phyloP scores from a whole-genome alignment of 495 filamentous ascomycete species.

The Neurospora sp. region DNA sequence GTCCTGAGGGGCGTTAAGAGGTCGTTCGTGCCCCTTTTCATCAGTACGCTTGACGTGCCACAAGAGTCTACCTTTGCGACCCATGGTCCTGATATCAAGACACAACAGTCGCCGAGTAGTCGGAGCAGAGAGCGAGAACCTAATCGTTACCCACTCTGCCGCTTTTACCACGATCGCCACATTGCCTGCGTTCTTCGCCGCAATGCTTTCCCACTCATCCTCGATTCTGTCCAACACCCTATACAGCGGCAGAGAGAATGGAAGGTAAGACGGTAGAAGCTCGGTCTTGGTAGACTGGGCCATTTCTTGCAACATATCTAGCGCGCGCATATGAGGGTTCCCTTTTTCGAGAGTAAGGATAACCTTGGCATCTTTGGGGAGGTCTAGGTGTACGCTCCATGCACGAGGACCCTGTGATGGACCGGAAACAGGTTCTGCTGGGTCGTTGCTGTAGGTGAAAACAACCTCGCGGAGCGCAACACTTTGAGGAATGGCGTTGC shows the following conservation, averaged over 20 bases:
- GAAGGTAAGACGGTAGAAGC: constrained; percentile 29
- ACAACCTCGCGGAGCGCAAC: constrained; percentile 51
- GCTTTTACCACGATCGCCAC: constrained; percentile 32
- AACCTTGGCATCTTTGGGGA: constrained; percentile 24
- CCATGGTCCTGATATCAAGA: constrained; percentile 27
- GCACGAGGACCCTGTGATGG: constrained; percentile 1
- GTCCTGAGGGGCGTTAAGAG: constrained; percentile 17
- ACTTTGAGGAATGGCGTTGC: constrained; percentile 40
- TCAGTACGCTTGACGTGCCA: constrained; percentile 32
- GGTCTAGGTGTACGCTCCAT: constrained; percentile 32
- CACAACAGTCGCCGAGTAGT: constrained; percentile 18
- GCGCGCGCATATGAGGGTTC: constrained; percentile 70
- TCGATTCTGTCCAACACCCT: constrained; percentile 51
- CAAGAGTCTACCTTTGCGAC: constrained; percentile 22
- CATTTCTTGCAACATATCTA: constrained; percentile 49
- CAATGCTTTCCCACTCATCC: constrained; percentile 24
- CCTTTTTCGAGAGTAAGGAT: constrained; percentile 45
- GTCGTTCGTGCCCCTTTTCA: neutral
- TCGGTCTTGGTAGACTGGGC: constrained; percentile 43
- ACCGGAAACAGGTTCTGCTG: neutral
- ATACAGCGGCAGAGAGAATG: constrained; percentile 57
- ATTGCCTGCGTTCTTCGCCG: constrained; percentile 24
- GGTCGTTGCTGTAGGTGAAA: constrained; percentile 46
- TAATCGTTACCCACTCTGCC: constrained; percentile 40
- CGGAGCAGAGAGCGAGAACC: constrained; percentile 27